These are phyloP conservation scores for Pseudisothecium myosuroides DNA, from an alignment of 225 moss, liverwort and hornwort genomes.

Conservation along the genomic window DNA sequence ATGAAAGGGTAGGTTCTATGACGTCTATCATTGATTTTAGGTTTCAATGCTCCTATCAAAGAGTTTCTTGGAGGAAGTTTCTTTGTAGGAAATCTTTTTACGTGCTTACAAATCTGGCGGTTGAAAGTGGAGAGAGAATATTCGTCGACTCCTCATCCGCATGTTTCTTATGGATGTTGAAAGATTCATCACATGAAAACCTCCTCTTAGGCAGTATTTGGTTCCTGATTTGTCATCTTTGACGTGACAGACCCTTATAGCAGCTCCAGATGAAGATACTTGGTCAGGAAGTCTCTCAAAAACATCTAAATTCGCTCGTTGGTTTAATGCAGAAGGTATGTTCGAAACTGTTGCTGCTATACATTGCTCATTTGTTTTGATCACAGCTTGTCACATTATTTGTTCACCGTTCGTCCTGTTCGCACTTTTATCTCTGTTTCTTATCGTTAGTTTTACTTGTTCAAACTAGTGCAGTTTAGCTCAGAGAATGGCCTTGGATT, in stretches of 20 bases:
- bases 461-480: background rate
- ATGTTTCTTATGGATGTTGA: background rate
- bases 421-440: background rate
- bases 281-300: constrained; percentile 59
- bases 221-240: constrained; percentile 16
- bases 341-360: background rate
- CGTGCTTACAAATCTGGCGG: background rate
- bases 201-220: background rate
- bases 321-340: constrained; percentile 80
- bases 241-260: constrained; percentile 34
- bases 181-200: background rate
- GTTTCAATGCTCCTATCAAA: background rate
- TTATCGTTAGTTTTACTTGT: background rate
- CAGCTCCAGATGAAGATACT: constrained; percentile 41
- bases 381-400: background rate
- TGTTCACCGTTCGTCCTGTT: background rate
- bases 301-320: constrained; percentile 84
- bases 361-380: background rate
- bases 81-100: background rate
- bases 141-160: background rate
- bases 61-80: background rate
- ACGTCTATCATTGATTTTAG: background rate
- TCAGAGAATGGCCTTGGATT: background rate
- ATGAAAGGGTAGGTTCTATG: background rate
- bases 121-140: background rate